Evolutionary conservation across 352 stramenopile species (phyloP), one percentile per base, ranked within the genome.

Genomic region (Phytophthora parvispora): DNA sequence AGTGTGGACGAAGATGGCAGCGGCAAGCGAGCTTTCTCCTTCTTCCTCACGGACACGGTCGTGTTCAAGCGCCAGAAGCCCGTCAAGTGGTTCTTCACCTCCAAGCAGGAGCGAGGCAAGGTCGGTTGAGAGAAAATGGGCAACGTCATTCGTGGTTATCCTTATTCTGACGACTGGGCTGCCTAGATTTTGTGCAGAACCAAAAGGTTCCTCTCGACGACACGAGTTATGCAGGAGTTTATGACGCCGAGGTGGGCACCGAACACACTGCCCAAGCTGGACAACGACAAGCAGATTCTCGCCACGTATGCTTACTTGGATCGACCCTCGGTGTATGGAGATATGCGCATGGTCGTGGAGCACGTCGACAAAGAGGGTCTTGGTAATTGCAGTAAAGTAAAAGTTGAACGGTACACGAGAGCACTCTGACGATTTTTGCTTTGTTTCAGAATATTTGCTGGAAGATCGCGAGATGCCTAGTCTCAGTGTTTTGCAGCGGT

Each of bases 51-150:
- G 24, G 83, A 91, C 57, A 93, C 85, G n/a, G 81, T 93, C 28
- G 67, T 93, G 40, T 91, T 93, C 71, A 87, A 90, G 73, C 64
- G 81, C 40, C 83, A 93, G 47, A 90, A 89, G 34, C 85, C 81
- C 16, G 53, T 83, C 57, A 83, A 86, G 53, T 91, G 85, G 85
- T 65, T 93, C 65, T 93, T 93, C 70, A 91, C 81, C 50, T 93
- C 81, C 55, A 87, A 83, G 45, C 85, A 91, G 58, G 85, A 93
- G 49, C 78, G 77, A 51, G 85, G 85, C 22, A 90, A 89, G 50
- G 85, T 90, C 48, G 6, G 69, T 47, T 18, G 18, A 28, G 27
- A 42, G 16, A 57, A 16, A 10, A 24, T 24, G 16, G 15, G 50
- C 3, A 50, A 38, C 8, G n/a, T n/a, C n/a, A n/a, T 24, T 13